phyloP scores from a whole-genome alignment of 805 yeast genomes.

The Lipomyces sp. region DNA sequence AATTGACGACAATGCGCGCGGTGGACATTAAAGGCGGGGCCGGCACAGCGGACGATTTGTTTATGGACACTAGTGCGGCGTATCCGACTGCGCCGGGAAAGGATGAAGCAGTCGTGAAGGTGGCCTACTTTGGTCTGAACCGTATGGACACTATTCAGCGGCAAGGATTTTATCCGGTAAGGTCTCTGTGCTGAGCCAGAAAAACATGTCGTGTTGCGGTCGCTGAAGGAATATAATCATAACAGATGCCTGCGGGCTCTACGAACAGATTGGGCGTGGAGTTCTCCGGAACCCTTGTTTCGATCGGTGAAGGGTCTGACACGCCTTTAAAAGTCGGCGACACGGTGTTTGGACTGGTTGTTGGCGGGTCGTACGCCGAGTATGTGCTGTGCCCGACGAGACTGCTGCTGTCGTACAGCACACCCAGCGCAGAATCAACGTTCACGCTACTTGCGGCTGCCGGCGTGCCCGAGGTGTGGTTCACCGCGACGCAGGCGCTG shows the following conservation, averaged over 20 bases:
- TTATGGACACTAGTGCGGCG: slow-evolving; percentile 23
- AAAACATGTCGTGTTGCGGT: too few species aligned
- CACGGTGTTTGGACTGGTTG: slow-evolving; percentile 39
- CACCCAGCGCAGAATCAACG: not conserved
- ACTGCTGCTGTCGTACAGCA: slow-evolving; percentile 29
- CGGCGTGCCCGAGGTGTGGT: slow-evolving; percentile 40
- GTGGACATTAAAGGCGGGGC: slow-evolving; percentile 31
- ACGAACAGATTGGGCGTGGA: slow-evolving; percentile 40
- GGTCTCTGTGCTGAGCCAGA: not conserved
- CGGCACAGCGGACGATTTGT: slow-evolving; percentile 34
- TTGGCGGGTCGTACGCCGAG: slow-evolving; percentile 43
- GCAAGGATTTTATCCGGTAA: slow-evolving; percentile 33
- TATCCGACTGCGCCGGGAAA: slow-evolving; percentile 28
- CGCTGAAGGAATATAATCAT: not conserved
- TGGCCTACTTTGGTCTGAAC: slow-evolving; percentile 38
- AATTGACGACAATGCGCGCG: slow-evolving; percentile 35
- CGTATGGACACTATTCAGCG: slow-evolving; percentile 38
- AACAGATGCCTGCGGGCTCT: slow-evolving; percentile 34
- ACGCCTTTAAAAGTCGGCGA: slow-evolving; percentile 34
- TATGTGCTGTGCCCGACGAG: slow-evolving; percentile 34
- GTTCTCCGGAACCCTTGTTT: slow-evolving; percentile 37
- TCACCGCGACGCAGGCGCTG: slow-evolving; percentile 39
- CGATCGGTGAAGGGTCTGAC: slow-evolving; percentile 33
- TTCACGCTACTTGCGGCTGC: slow-evolving; percentile 36
- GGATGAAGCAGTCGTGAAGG: slow-evolving; percentile 36